Percentiles rank a stretch among this genome's conserved stretches.
phyloP scores from a whole-genome alignment of 768 basidiomycete species.

The Phallus indusiatus region DNA sequence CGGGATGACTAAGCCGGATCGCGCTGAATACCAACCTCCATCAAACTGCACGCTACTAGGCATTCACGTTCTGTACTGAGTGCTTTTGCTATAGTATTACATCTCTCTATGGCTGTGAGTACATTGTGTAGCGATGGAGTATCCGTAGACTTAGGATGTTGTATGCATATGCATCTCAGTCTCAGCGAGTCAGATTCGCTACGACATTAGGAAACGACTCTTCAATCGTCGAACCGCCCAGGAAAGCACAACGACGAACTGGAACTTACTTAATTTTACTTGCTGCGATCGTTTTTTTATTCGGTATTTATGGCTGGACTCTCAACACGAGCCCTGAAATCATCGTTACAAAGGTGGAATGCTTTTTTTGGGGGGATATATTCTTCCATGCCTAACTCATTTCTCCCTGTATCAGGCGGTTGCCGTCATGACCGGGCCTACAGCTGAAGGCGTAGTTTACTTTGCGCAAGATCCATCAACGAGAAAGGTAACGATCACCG shows the following conservation, averaged over 20 bases:
- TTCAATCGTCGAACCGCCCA: neutral
- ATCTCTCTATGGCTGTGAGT: too few relatives aligned
- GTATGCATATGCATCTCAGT: neutral
- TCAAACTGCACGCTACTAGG: too few relatives aligned
- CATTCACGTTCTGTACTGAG: too few relatives aligned
- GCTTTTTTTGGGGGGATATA: neutral
- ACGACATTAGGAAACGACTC: neutral
- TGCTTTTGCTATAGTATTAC: too few relatives aligned
- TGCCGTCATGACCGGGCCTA: slow-evolving; percentile 52
- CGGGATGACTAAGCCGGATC: too few relatives aligned
- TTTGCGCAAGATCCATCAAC: slow-evolving; percentile 46
- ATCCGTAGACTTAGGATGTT: too few relatives aligned
- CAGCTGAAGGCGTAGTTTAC: slow-evolving; percentile 52
- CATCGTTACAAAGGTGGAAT: neutral
- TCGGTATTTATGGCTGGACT: neutral
- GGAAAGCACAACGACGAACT: neutral
- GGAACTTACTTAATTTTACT: neutral
- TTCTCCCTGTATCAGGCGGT: slow-evolving; percentile 31
- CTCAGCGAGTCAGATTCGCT: neutral
- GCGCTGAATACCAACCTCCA: too few relatives aligned
- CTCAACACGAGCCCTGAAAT: neutral
- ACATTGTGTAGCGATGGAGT: too few relatives aligned
- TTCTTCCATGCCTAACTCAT: neutral
- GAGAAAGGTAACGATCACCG: slow-evolving; percentile 52
- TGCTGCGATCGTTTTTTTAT: neutral